Percentiles rank a stretch among this genome's conserved stretches.
These are phyloP conservation scores for Pestalotiopsis sp. DNA, from an alignment of 2,329 filamentous ascomycete species.

Conservation along the genomic window DNA sequence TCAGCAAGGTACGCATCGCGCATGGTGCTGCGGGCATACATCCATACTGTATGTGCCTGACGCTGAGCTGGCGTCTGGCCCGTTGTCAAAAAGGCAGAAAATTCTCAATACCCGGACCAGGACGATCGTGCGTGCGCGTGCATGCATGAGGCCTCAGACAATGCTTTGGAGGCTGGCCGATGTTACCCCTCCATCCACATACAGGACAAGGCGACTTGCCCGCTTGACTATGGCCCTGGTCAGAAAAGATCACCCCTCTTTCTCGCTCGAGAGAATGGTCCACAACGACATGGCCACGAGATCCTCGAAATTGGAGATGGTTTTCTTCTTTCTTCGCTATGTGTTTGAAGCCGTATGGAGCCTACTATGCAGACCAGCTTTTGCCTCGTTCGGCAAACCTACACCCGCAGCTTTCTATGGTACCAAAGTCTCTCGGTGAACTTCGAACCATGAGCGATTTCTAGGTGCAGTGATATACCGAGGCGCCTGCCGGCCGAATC, in stretches of 20 bases:
- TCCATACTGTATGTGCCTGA: not conserved
- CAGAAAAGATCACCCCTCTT: not conserved
- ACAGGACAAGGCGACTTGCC: not conserved
- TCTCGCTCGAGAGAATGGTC: not conserved
- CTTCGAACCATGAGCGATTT: not conserved
- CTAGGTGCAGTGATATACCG: not conserved
- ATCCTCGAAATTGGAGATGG: slow-evolving; percentile 3
- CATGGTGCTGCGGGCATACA: not conserved
- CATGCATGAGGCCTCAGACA: not conserved
- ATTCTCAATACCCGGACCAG: not conserved
- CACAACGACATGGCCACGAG: slow-evolving; percentile 8
- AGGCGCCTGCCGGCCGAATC: not conserved
- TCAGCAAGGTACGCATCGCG: not conserved
- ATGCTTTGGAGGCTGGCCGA: not conserved
- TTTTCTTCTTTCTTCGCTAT: not conserved
- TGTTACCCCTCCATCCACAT: slow-evolving; percentile 7
- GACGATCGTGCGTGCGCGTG: not conserved
- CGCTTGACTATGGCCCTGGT: not conserved
- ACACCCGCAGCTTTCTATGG: not conserved
- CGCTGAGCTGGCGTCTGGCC: not conserved
- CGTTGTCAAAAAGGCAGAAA: not conserved
- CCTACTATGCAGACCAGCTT: not conserved
- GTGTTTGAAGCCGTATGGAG: not conserved
- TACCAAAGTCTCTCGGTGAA: not conserved
- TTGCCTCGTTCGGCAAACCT: not conserved